These are phyloP conservation scores for Rubroshorea leprosula DNA, from an alignment of 345 rosid species.

Conservation along the genomic window DNA sequence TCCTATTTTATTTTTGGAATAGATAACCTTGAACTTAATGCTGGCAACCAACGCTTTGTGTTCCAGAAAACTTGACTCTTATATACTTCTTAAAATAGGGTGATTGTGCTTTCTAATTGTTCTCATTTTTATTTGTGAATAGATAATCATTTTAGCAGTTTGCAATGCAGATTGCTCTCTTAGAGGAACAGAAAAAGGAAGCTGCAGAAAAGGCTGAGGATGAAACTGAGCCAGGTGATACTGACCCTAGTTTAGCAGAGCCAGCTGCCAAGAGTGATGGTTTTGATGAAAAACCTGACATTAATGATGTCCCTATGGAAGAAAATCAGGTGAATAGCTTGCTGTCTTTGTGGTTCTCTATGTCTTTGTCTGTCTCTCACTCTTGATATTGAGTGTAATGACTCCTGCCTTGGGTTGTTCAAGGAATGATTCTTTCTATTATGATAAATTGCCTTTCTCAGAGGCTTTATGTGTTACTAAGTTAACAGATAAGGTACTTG, in stretches of 20 bases:
- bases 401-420: too few relatives aligned
- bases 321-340: constrained; percentile 50
- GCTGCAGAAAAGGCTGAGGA: constrained; percentile 46
- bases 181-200: constrained; percentile 62
- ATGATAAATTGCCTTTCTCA: too few relatives aligned
- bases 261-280: constrained; percentile 29
- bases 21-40: background rate
- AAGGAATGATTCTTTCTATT: too few relatives aligned
- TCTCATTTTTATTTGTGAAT: background rate
- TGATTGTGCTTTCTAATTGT: background rate
- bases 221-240: constrained; percentile 33
- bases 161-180: constrained; percentile 57
- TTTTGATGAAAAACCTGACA: constrained; percentile 70
- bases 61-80: background rate
- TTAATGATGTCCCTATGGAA: constrained; percentile 67
- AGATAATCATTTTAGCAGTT: constrained; percentile 16
- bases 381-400: too few relatives aligned
- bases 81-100: background rate
- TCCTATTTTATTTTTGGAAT: background rate
- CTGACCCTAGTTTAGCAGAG: constrained; percentile 25
- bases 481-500: too few relatives aligned
- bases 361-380: too few relatives aligned
- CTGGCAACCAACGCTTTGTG: background rate
- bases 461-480: too few relatives aligned
- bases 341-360: background rate